Base-by-base conservation (phyloP, 2,329 filamentous ascomycete species). In the Cercospora sp. region DNA sequence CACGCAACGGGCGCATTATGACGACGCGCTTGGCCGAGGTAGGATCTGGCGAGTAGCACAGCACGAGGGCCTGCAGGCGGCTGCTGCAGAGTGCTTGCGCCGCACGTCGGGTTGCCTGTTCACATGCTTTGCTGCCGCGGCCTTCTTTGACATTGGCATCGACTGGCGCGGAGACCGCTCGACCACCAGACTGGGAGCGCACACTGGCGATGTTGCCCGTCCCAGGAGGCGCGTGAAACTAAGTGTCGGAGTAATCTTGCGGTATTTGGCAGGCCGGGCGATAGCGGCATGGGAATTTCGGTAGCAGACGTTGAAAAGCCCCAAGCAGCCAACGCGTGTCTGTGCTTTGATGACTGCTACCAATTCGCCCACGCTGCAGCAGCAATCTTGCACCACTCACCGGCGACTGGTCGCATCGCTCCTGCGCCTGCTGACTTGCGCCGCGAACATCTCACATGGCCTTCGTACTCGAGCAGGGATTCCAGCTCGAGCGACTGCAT, bases 401-500 rank as follows among this genome's bases (percentile, higher is more conserved):
- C 28, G 60, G 60, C 60, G 60, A 63, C 60, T 63, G 60, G 60
- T 53, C 20, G 60, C 60, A 51, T 63, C 60, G 60, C 42, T 53
- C 42, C 53, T 10, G 48, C 48, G 36, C 18, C 26, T 31, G 48
- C 18, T 53, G 53, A 28, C 53, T 8, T 58, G 53, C 10, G 53
- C 26, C 53, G n/a, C 16, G 12, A 9, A 9, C 26, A 12, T 28
- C 16, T 12, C 26, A 30, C 26, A 58, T 58, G 53, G 53, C 28
- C 26, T 12, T 20, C 48, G 20, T 26, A 28, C 48, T 30, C 7
- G 18, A 26, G 45, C 45, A 51, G 45, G 36, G 36, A 42, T 42
- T 42, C 16, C 36, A 7, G 16, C 36, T 20, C 42, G n/a, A 20
- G 42, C 42, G 8, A 20, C n/a, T 12, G 42, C 42, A 48, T 48